Evolutionary conservation across 140 eudicot species (phyloP).

Genomic region (Anethum foeniculum): DNA sequence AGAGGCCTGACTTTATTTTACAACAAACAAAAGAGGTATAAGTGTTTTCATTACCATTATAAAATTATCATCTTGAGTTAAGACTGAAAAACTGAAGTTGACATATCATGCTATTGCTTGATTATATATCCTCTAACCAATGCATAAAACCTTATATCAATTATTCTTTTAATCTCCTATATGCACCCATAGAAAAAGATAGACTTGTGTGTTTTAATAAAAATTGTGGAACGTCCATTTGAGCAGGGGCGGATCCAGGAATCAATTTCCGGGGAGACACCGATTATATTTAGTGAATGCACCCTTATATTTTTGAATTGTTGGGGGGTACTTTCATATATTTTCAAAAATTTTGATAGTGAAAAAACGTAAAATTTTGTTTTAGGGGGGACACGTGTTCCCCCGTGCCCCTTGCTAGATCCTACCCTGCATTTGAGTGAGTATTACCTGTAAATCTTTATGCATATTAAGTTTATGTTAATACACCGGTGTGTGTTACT

Average conservation of each 20-base stretch:
- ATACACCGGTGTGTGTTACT: neutral
- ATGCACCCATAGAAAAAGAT: neutral
- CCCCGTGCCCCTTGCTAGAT: no score
- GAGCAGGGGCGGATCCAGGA: no score
- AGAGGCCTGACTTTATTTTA: constrained; percentile 79
- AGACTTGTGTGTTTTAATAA: neutral
- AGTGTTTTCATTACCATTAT: constrained; percentile 2
- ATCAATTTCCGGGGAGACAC: no score
- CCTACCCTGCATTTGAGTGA: neutral
- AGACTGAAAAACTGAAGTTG: neutral
- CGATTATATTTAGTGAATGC: no score
- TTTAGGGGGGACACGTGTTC: no score
- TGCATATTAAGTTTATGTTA: neutral
- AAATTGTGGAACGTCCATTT: neutral
- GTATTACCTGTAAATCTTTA: neutral
- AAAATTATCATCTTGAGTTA: neutral
- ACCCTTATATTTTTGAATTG: no score
- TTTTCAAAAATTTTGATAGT: no score
- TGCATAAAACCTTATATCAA: neutral
- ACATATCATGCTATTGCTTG: neutral
- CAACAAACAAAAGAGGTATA: constrained; percentile 84
- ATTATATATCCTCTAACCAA: neutral
- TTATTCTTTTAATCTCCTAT: neutral
- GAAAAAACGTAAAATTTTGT: no score
- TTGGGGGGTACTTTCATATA: no score